Base-by-base conservation (phyloP, 495 filamentous ascomycete species). In the Apiosordaria backusii region DNA sequence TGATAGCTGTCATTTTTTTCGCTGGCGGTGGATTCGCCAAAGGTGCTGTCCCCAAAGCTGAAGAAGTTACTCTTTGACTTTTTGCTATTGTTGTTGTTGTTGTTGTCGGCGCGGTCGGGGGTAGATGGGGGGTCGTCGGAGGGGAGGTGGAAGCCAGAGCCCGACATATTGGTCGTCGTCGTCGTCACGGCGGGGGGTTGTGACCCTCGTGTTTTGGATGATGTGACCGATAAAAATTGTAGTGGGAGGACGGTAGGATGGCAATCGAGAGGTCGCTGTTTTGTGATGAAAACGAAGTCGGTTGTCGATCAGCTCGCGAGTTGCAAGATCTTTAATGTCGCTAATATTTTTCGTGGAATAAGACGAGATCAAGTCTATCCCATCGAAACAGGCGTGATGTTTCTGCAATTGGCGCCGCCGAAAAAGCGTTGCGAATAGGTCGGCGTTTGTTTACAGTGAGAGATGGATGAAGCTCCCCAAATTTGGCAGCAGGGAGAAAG, bases 381-480 rank as follows among this genome's bases (percentile, higher is more conserved):
- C n/a, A n/a, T n/a, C n/a, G n/a, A n/a, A n/a, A n/a, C n/a, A n/a
- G n/a, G n/a, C n/a, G n/a, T n/a, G n/a, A n/a, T n/a, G n/a, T n/a
- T n/a, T n/a, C n/a, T n/a, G n/a, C 35, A 45, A 18, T 45, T 45
- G 35, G 6, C 35, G 35, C 35, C 35, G 35, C 35, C 10, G 35
- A 45, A 45, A 13, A 45, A 45, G 35, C 2, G 16, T 45, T 2
- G 35, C 9, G 35, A 9, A 9, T 13, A 45, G 35, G 35, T 45
- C 10, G 35, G 35, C 7, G 35, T 45, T 45, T 45, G 35, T 45
- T 45, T 45, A 45, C 16, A 15, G 35, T 45, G 10, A 15, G 10
- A 35, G 29, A 35, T 21, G 61, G 64, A 67, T 3, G 61, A 65
- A 54, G 60, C 24, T 65, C 67, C 75, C 68, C 22, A 23, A 59